Evolutionary conservation across 1,284 basidiomycete genomes (phyloP).

Genomic region (Ganoderma lingzhi): DNA sequence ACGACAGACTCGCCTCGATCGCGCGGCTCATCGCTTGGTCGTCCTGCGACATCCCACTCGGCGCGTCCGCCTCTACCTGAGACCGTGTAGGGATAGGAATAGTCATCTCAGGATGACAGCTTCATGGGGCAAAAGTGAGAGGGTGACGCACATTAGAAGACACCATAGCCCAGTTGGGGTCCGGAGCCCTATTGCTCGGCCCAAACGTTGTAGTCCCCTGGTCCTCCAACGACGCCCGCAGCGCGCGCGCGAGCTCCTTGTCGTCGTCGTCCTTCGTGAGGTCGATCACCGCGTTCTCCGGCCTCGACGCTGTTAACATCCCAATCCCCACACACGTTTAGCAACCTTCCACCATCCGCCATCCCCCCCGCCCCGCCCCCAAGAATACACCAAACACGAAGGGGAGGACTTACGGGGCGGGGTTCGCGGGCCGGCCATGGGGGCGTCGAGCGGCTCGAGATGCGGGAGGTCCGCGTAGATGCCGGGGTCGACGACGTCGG

Average conservation of each 20-base stretch:
- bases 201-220: slow-evolving; percentile 52
- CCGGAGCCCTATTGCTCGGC: slow-evolving; percentile 64
- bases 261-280: slow-evolving; percentile 61
- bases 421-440: slow-evolving; percentile 37
- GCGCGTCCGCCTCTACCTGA: slow-evolving; percentile 45
- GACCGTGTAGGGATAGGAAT: not conserved
- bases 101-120: not conserved
- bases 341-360: not conserved
- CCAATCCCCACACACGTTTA: not conserved
- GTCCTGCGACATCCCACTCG: slow-evolving; percentile 52
- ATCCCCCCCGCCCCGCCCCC: not conserved
- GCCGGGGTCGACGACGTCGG: slow-evolving; percentile 24
- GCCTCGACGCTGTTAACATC: slow-evolving; percentile 43
- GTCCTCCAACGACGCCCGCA: slow-evolving; percentile 59
- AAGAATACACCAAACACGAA: not conserved
- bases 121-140: not conserved
- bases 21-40: slow-evolving; percentile 68
- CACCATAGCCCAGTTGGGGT: slow-evolving; percentile 74
- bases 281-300: slow-evolving; percentile 57
- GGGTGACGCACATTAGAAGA: slow-evolving; percentile 62
- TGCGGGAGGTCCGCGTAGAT: slow-evolving; percentile 26
- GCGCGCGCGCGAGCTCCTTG: slow-evolving; percentile 55
- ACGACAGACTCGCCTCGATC: slow-evolving; percentile 68
- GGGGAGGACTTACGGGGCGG: slow-evolving; percentile 43
- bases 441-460: slow-evolving; percentile 27